These are phyloP conservation scores for Fraxinus xanthoxyloides DNA, from an alignment of 305 asterid species.

Conservation along the genomic window DNA sequence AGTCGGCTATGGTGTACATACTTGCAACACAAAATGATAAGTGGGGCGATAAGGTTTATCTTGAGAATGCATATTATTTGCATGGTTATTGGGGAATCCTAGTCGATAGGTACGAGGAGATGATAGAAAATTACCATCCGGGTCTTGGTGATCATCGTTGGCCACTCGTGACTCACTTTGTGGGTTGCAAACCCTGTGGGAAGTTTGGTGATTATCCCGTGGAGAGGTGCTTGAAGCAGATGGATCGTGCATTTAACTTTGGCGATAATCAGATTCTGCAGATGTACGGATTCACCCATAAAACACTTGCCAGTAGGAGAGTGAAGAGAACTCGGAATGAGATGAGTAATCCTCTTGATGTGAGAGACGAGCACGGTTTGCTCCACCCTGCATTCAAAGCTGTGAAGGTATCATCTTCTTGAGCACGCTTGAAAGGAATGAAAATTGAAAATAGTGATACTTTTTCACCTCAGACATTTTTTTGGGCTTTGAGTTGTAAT, in stretches of 20 bases:
- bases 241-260: slow-evolving; percentile 10
- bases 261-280: slow-evolving; percentile 8
- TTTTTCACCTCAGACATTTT: not conserved
- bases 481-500: not conserved
- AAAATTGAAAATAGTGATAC: not conserved
- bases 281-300: slow-evolving; percentile 5
- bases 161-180: slow-evolving; percentile 11
- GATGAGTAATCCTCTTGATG: not conserved
- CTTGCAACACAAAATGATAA: not conserved
- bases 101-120: slow-evolving; percentile 7
- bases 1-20: not conserved
- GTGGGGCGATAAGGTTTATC: not conserved
- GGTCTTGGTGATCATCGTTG: not conserved
- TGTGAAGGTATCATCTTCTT: slow-evolving; percentile 6
- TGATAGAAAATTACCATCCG: not conserved
- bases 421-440: not conserved
- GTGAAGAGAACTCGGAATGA: not conserved
- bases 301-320: not conserved
- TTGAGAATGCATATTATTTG: not conserved
- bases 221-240: slow-evolving; percentile 11
- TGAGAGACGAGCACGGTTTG: not conserved
- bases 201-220: slow-evolving; percentile 4
- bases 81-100: slow-evolving; percentile 7
- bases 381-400: slow-evolving; percentile 5
- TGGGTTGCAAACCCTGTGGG: slow-evolving; percentile 6